These are phyloP conservation scores for Hypoxylon subgilvum DNA, from an alignment of 495 filamentous ascomycete species.

Conservation along the genomic window DNA sequence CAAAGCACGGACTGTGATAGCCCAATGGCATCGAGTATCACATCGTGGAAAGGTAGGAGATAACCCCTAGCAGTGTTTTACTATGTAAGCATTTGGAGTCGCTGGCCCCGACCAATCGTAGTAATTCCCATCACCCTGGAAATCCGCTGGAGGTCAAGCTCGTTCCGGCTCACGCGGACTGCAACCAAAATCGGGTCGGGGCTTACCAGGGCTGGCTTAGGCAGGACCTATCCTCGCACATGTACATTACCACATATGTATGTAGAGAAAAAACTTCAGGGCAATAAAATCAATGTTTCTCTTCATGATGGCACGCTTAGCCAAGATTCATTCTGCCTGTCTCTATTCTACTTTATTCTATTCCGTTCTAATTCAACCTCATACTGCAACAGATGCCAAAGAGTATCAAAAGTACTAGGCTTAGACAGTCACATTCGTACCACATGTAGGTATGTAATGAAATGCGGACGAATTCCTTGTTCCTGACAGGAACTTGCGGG, in stretches of 20 bases:
- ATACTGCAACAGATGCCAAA: too few relatives aligned
- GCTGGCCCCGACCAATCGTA: slow-evolving; percentile 18
- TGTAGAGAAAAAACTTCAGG: too few relatives aligned
- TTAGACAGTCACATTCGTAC: not conserved
- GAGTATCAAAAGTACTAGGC: too few relatives aligned
- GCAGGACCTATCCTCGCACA: not conserved
- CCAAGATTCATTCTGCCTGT: not conserved
- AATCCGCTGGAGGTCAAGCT: slow-evolving; percentile 16
- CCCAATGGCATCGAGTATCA: slow-evolving; percentile 29
- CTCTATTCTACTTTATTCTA: not conserved
- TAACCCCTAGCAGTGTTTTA: slow-evolving; percentile 21
- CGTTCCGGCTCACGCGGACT: slow-evolving; percentile 32
- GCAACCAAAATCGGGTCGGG: slow-evolving; percentile 18
- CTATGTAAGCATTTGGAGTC: slow-evolving; percentile 22
- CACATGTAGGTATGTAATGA: too few relatives aligned
- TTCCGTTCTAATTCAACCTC: not conserved
- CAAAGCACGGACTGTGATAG: slow-evolving; percentile 1
- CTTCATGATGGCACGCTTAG: not conserved
- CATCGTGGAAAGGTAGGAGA: slow-evolving; percentile 11
- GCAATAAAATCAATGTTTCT: too few relatives aligned
- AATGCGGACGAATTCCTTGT: slow-evolving; percentile 19
- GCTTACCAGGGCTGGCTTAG: not conserved
- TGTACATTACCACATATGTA: too few relatives aligned
- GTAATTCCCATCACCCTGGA: slow-evolving; percentile 25
- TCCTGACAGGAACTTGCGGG: slow-evolving; percentile 21